Percentiles rank a stretch among this genome's conserved stretches.
phyloP scores from a whole-genome alignment of 768 basidiomycete genomes.

The Paxillus ammoniavirescens region DNA sequence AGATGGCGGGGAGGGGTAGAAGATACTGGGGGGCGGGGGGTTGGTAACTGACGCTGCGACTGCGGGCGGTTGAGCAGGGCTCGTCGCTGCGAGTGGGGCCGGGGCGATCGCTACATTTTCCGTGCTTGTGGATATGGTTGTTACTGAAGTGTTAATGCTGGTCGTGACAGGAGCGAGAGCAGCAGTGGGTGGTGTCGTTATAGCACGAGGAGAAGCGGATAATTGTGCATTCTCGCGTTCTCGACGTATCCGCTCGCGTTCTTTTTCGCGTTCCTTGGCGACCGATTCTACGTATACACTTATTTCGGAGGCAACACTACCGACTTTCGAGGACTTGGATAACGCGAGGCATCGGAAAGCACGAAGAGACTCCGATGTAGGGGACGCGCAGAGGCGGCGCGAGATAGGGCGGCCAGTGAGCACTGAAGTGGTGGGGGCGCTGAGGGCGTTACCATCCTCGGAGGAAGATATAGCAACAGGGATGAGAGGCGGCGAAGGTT shows the following conservation, averaged over 20 bases:
- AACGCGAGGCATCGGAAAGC: conserved; percentile 53
- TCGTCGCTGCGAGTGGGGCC: conserved; percentile 16
- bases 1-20: conserved; percentile 65
- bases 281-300: conserved; percentile 73
- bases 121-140: conserved; percentile 8
- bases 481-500: conserved; percentile 46
- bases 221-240: conserved; percentile 53
- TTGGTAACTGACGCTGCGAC: conserved; percentile 17
- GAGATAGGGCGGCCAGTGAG: conserved; percentile 29
- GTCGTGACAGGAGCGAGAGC: conserved; percentile 8
- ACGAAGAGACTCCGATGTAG: conserved; percentile 38
- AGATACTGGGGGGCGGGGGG: conserved; percentile 33
- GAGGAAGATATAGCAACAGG: conserved; percentile 30
- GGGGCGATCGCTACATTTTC: conserved; percentile 14
- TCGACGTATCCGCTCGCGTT: conserved; percentile 68
- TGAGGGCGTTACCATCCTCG: background rate
- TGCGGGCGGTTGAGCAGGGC: conserved; percentile 12
- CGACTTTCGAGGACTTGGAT: conserved; percentile 48
- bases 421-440: conserved; percentile 6
- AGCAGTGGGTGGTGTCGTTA: conserved; percentile 21
- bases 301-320: conserved; percentile 57
- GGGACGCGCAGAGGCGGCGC: conserved; percentile 33
- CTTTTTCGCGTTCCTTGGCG: conserved; percentile 72
- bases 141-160: conserved; percentile 12
- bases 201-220: conserved; percentile 26